A percentile compares a stretch with the other conserved stretches of the same genome.
phyloP scores from a whole-genome alignment of 176 grass and related monocot species.

The Saccharum spontaneum region DNA sequence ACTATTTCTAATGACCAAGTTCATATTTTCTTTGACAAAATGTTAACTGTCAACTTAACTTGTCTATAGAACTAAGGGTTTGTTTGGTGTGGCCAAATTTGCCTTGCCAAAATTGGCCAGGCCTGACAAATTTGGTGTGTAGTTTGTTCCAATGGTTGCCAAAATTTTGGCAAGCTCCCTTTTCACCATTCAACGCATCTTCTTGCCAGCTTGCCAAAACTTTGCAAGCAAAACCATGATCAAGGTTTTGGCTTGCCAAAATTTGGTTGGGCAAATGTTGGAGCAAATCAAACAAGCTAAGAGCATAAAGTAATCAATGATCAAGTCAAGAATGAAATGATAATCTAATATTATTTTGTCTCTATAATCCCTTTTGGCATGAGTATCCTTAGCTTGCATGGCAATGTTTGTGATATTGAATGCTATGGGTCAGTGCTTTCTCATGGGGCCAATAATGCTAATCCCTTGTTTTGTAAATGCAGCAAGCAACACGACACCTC shows the following conservation, averaged over 20 bases:
- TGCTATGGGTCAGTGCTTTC: not conserved
- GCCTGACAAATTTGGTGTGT: not conserved
- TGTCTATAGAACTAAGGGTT: not conserved
- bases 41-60: not conserved
- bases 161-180: not conserved
- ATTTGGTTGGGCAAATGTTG: not conserved
- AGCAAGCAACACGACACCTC: not conserved
- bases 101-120: not conserved
- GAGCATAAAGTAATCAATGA: not conserved
- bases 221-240: not conserved
- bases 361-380: not conserved
- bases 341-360: not conserved
- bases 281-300: not conserved
- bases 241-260: not conserved
- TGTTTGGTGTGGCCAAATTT: not conserved
- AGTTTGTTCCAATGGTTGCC: not conserved
- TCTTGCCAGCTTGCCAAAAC: not conserved
- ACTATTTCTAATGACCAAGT: not conserved
- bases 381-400: not conserved
- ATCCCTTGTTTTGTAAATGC: not conserved
- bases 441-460: not conserved
- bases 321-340: not conserved
- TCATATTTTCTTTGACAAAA: not conserved
- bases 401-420: conserved; percentile 13
- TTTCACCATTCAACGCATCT: not conserved